A percentile compares a stretch with the other conserved stretches of the same genome.
These are phyloP conservation scores for Cytidiella melzeri DNA, from an alignment of 768 basidiomycete genomes.

Conservation along the genomic window DNA sequence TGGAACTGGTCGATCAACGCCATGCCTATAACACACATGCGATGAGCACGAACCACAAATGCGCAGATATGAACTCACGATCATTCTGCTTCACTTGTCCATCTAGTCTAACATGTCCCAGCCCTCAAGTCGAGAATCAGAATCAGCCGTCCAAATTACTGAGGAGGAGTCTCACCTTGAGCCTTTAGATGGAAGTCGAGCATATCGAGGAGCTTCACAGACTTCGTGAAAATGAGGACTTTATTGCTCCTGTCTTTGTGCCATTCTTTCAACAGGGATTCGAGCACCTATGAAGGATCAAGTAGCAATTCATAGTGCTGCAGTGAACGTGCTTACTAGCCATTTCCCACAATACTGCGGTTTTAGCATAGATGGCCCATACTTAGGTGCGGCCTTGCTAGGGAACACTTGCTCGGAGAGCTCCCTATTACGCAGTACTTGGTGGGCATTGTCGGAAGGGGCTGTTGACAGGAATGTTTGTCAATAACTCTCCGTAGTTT, in stretches of 20 bases:
- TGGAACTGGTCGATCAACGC: conserved; percentile 82
- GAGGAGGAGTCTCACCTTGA: conserved; percentile 33
- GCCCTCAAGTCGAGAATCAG: conserved; percentile 23
- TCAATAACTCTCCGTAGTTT: no score
- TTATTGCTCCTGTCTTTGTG: conserved; percentile 67
- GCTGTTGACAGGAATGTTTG: conserved; percentile 32
- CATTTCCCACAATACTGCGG: conserved; percentile 80
- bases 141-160: not conserved
- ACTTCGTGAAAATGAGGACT: conserved; percentile 91
- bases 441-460: conserved; percentile 38
- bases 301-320: not conserved
- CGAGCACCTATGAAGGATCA: conserved; percentile 46
- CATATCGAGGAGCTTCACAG: conserved; percentile 85
- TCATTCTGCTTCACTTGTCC: conserved; percentile 65
- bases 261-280: conserved; percentile 60
- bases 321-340: conserved; percentile 45
- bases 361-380: conserved; percentile 55
- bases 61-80: conserved; percentile 39
- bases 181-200: conserved; percentile 67
- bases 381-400: conserved; percentile 47
- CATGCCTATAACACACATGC: conserved; percentile 52
- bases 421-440: conserved; percentile 45
- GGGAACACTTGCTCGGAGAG: conserved; percentile 63
- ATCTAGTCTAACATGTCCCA: conserved; percentile 69
- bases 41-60: not conserved